These are phyloP conservation scores for Salvia sclarea DNA, from an alignment of 305 asterid species.

Conservation along the genomic window DNA sequence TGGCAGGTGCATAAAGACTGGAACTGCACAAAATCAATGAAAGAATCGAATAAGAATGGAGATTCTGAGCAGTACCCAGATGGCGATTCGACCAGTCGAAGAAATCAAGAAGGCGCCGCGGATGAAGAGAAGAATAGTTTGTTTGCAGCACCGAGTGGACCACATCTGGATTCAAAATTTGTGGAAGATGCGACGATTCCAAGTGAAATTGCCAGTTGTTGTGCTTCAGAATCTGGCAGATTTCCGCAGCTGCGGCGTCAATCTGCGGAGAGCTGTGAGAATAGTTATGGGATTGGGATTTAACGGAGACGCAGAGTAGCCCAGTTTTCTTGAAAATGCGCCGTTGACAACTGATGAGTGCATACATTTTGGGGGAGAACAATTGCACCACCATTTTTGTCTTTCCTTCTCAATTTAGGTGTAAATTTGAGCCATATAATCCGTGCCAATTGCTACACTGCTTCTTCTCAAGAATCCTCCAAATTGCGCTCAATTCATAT, in stretches of 20 bases:
- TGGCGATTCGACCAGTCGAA: conserved; percentile 65
- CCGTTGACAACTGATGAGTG: conserved; percentile 17
- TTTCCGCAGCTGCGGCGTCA: conserved; percentile 61
- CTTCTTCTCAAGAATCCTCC: too few relatives aligned
- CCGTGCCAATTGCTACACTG: too few relatives aligned
- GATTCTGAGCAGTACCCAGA: conserved; percentile 55
- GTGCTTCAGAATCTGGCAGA: conserved; percentile 51
- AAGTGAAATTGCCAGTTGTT: conserved; percentile 62
- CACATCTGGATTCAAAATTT: conserved; percentile 56
- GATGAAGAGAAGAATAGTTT: conserved; percentile 52
- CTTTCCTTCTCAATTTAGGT: conserved; percentile 6
- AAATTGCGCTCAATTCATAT: too few relatives aligned
- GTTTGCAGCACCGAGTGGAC: conserved; percentile 59
- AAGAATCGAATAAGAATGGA: conserved; percentile 56
- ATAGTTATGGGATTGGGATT: conserved; percentile 43
- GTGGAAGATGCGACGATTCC: conserved; percentile 58
- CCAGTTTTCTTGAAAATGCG: conserved; percentile 41
- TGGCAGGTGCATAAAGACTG: conserved; percentile 56
- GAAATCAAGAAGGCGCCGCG: conserved; percentile 71
- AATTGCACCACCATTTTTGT: conserved; percentile 35
- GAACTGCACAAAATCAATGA: conserved; percentile 56
- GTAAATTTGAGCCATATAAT: too few relatives aligned
- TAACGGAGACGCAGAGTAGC: conserved; percentile 28
- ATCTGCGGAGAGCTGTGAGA: conserved; percentile 36
- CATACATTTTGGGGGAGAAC: conserved; percentile 30